These are phyloP conservation scores for Neurospora sp. DNA, from an alignment of 495 filamentous ascomycete species.

Conservation along the genomic window DNA sequence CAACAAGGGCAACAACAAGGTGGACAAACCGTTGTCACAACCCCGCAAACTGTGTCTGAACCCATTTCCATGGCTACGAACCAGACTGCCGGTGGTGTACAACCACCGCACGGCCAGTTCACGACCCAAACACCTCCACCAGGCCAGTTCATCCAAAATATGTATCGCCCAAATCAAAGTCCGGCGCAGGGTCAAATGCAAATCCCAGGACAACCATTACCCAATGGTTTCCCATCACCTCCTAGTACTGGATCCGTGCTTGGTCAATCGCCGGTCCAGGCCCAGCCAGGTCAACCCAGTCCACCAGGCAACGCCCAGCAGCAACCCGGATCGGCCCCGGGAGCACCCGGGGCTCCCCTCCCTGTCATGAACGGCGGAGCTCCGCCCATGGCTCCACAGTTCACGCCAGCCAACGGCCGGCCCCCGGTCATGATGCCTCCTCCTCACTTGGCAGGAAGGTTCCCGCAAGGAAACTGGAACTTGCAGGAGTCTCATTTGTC, in stretches of 20 bases:
- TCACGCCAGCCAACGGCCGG: conserved; percentile 2
- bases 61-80: neutral
- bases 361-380: conserved; percentile 5
- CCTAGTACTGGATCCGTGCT: neutral
- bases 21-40: neutral
- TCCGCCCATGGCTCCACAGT: neutral
- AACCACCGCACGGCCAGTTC: conserved; percentile 3
- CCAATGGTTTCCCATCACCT: neutral
- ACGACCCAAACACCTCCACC: conserved; percentile 5
- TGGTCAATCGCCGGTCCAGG: conserved; percentile 1
- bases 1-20: conserved; percentile 6
- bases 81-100: neutral
- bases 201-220: conserved; percentile 8
- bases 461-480: conserved; percentile 30
- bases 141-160: conserved; percentile 10
- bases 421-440: conserved; percentile 10
- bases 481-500: conserved; percentile 35
- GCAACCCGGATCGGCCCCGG: neutral
- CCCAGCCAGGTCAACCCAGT: conserved; percentile 4
- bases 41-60: neutral
- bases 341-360: conserved; percentile 5
- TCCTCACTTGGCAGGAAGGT: conserved; percentile 13
- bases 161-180: conserved; percentile 20
- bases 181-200: conserved; percentile 10
- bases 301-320: conserved; percentile 12